phyloP scores from a whole-genome alignment of 2,329 filamentous ascomycete genomes.

The Westerdykella aurantiaca region DNA sequence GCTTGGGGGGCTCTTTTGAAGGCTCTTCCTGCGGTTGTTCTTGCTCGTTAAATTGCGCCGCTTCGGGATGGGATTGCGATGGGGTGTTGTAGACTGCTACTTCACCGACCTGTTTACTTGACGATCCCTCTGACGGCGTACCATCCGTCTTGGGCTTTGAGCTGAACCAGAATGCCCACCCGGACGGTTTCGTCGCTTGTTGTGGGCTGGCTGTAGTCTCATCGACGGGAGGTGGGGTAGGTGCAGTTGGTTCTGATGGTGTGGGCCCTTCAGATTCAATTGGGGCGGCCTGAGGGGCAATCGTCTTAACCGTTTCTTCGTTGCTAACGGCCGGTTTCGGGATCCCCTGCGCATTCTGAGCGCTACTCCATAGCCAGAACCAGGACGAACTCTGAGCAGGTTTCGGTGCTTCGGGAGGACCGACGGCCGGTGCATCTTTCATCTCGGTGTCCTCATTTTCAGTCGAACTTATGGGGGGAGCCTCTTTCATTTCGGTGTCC shows the following conservation, averaged over 20 bases:
- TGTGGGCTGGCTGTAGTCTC: conserved; percentile 14
- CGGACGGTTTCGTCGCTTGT: conserved; percentile 50
- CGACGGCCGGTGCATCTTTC: conserved; percentile 11
- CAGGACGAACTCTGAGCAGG: conserved; percentile 36
- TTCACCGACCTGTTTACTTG: conserved; percentile 49
- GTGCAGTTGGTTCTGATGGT: conserved; percentile 3
- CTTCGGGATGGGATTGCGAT: conserved; percentile 46
- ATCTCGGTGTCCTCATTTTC: conserved; percentile 9
- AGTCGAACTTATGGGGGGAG: background rate
- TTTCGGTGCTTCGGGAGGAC: conserved; percentile 12
- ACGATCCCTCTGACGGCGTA: conserved; percentile 53
- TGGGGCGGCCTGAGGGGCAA: background rate
- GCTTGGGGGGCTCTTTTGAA: conserved; percentile 10
- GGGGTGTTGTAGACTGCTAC: conserved; percentile 48
- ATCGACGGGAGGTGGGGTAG: background rate
- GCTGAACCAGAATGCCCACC: conserved; percentile 77
- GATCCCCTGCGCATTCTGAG: conserved; percentile 39
- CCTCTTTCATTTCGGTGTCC: conserved; percentile 19
- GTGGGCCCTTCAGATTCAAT: conserved; percentile 4
- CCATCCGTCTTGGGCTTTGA: conserved; percentile 48
- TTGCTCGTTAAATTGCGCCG: conserved; percentile 47
- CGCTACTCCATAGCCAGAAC: conserved; percentile 47
- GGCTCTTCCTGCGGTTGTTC: conserved; percentile 20
- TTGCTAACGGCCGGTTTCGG: background rate
- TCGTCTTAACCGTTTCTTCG: background rate